Percentiles rank a stretch among this genome's conserved stretches.
Conservation (phyloP, 176 grass and related monocot species). For the Hordeum marinum region DNA sequence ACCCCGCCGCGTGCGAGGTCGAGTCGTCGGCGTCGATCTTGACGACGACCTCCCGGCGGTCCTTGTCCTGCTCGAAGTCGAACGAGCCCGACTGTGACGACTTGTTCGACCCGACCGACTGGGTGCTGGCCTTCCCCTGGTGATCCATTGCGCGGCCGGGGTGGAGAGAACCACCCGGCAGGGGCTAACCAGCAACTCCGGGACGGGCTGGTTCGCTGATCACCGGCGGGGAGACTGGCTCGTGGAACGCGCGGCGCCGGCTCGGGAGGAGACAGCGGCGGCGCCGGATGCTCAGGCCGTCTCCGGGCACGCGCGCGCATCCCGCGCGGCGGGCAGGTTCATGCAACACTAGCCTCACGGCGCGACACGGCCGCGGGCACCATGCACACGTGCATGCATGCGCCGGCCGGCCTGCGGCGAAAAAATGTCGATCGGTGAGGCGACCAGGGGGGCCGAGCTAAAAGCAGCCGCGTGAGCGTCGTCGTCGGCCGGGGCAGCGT, state of each 20-base stretch:
- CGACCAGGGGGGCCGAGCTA: neutral
- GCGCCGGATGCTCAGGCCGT: conserved; percentile 1
- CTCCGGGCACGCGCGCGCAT: neutral
- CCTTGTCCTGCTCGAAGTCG: conserved; percentile 42
- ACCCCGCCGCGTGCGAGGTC: neutral
- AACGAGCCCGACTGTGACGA: conserved; percentile 38
- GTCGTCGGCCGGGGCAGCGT: neutral
- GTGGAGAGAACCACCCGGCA: neutral
- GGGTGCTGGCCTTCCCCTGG: conserved; percentile 19
- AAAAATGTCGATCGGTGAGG: neutral
- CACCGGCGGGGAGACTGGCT: conserved; percentile 2
- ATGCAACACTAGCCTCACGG: neutral
- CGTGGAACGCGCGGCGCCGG: neutral
- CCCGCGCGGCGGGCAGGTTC: neutral
- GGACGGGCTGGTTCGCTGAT: neutral
- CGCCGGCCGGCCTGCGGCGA: conserved; percentile 1
- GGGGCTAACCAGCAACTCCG: neutral
- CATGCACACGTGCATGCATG: neutral
- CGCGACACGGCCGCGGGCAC: neutral
- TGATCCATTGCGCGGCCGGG: conserved; percentile 30
- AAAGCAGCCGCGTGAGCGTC: neutral
- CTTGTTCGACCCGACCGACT: conserved; percentile 19
- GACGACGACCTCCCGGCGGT: conserved; percentile 68
- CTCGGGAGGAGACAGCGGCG: neutral
- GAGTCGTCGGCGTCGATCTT: conserved; percentile 58